Percentiles rank a stretch among this genome's conserved stretches.
These are phyloP conservation scores for Pseudogymnoascus sp. DNA, from an alignment of 2,329 filamentous ascomycete species.

Conservation along the genomic window DNA sequence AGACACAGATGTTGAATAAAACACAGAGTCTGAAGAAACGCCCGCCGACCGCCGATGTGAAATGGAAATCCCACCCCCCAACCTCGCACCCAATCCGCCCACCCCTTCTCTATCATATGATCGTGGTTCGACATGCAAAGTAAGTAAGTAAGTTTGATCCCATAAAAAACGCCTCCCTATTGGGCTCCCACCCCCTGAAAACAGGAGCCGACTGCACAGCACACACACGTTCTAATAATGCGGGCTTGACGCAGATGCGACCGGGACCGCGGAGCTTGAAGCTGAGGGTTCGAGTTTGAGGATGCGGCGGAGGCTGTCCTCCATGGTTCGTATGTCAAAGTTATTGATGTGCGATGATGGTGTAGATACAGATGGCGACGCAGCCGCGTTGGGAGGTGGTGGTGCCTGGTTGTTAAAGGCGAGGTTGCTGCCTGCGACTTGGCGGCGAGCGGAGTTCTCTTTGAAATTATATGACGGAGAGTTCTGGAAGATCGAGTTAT, in stretches of 20 bases:
- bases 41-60: not conserved
- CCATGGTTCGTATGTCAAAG: constrained; percentile 28
- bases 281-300: constrained; percentile 28
- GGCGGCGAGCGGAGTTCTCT: constrained; percentile 2
- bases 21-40: not conserved
- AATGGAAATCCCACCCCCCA: not conserved
- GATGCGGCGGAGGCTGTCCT: constrained; percentile 30
- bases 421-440: not conserved
- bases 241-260: not conserved
- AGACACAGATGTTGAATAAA: constrained; percentile 3
- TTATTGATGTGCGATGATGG: constrained; percentile 1
- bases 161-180: constrained; percentile 6
- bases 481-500: not conserved
- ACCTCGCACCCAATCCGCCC: not conserved
- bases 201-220: not conserved
- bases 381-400: not conserved
- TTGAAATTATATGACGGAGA: constrained; percentile 5
- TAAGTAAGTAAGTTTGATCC: not conserved
- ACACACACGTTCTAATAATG: not conserved
- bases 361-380: not conserved
- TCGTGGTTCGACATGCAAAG: constrained; percentile 5
- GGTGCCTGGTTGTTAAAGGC: not conserved
- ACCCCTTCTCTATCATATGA: constrained; percentile 6
- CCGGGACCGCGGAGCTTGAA: constrained; percentile 15
- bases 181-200: not conserved